phyloP scores from a whole-genome alignment of 805 yeast species.

The Hanseniaspora occidentalis region DNA sequence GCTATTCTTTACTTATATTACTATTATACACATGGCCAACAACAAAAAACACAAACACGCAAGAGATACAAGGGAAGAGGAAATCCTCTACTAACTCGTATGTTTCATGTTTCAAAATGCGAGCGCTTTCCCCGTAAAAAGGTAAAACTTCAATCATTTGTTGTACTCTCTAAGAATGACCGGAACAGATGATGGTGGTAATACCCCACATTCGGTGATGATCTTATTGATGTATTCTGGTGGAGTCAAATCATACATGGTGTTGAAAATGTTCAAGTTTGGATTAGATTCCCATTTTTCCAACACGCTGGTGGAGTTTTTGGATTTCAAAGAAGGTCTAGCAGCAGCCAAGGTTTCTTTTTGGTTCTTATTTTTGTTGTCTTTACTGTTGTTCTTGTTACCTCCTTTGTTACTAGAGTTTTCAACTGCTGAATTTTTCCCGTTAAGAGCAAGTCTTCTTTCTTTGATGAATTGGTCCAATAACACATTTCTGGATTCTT shows the following conservation, averaged over 20 bases:
- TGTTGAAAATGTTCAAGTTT: conserved; percentile 60
- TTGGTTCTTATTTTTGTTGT: conserved; percentile 16
- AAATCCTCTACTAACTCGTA: no score
- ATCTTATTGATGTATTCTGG: conserved; percentile 89
- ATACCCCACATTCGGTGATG: conserved; percentile 88
- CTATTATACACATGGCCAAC: no score
- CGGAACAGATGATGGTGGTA: conserved; percentile 98
- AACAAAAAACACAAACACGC: no score
- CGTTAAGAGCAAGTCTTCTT: conserved; percentile 6
- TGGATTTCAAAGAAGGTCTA: conserved; percentile 13
- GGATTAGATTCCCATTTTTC: conserved; percentile 53
- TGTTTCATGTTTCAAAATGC: no score
- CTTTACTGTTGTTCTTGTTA: conserved; percentile 16
- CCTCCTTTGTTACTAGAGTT: conserved; percentile 19
- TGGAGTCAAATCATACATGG: conserved; percentile 89
- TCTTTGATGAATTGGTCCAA: conserved; percentile 48
- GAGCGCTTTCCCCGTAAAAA: no score
- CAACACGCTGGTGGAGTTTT: conserved; percentile 30
- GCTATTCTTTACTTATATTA: no score
- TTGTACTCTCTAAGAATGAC: conserved; percentile 91
- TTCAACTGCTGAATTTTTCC: not conserved
- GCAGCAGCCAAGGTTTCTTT: not conserved
- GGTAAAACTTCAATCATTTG: not conserved
- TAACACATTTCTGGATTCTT: conserved; percentile 36
- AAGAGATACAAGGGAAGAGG: no score